Percentiles rank a stretch among this genome's conserved stretches.
Conservation (phyloP, 352 stramenopile genomes). For the Nannochloropsis limnetica region DNA sequence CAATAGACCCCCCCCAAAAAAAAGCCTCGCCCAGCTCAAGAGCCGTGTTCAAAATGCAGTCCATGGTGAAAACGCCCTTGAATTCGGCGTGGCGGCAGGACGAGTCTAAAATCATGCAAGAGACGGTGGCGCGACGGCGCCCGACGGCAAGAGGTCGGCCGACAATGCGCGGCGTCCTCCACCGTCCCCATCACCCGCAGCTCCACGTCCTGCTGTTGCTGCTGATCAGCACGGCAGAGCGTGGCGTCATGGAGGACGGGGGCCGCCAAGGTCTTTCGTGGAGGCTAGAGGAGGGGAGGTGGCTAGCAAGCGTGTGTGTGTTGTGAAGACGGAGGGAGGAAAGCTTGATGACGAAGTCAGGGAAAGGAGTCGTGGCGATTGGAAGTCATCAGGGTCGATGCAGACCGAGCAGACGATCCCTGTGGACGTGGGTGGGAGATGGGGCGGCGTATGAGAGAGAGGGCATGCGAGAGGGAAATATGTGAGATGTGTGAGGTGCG, state of each 20-base stretch:
- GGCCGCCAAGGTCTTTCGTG: background rate
- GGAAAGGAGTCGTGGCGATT: background rate
- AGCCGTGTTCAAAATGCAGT: background rate
- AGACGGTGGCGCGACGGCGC: background rate
- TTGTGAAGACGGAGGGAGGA: background rate
- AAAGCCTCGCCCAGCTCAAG: background rate
- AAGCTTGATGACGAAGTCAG: background rate
- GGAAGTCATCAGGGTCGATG: background rate
- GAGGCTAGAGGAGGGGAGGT: background rate
- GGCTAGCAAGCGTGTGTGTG: background rate
- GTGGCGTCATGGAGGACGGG: background rate
- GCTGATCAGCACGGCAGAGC: background rate
- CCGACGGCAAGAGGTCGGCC: background rate
- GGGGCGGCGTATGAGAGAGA: background rate
- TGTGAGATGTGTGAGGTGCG: background rate
- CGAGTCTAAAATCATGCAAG: background rate
- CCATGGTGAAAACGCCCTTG: background rate
- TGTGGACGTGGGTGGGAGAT: background rate
- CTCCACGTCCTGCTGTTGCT: background rate
- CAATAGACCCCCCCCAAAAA: too few relatives aligned
- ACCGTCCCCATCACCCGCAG: conserved; percentile 19
- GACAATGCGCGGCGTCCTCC: background rate
- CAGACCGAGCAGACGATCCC: background rate
- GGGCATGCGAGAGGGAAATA: background rate
- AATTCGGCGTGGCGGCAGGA: background rate